Conservation (phyloP, 2,329 filamentous ascomycete genomes). For the Aspergillus alliaceus region DNA sequence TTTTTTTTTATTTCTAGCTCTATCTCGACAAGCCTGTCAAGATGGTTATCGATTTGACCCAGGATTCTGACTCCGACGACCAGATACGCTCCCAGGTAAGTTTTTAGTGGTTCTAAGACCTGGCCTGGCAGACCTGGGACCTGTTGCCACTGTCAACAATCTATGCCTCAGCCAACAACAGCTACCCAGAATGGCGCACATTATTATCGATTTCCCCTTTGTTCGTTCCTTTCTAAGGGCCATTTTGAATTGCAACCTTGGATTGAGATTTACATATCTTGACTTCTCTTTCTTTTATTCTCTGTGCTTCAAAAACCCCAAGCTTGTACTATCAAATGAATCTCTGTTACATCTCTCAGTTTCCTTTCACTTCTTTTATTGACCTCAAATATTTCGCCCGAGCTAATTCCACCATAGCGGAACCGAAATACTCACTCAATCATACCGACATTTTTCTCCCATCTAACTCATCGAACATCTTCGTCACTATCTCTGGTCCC, state of each 20-base stretch:
- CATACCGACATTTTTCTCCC: constrained; percentile 1
- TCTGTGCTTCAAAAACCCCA: too few relatives aligned
- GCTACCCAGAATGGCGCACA: too few relatives aligned
- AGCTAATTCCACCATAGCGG: background rate
- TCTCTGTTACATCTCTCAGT: too few relatives aligned
- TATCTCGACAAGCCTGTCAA: background rate
- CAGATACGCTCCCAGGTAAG: constrained; percentile 9
- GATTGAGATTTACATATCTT: too few relatives aligned
- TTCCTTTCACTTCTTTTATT: too few relatives aligned
- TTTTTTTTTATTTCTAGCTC: background rate
- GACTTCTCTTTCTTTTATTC: too few relatives aligned
- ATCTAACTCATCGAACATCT: constrained; percentile 16
- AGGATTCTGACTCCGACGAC: constrained; percentile 25
- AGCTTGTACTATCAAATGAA: too few relatives aligned
- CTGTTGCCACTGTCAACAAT: background rate
- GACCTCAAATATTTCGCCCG: background rate
- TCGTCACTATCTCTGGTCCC: constrained; percentile 12
- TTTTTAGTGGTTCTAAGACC: background rate
- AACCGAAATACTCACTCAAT: background rate
- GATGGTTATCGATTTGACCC: constrained; percentile 28
- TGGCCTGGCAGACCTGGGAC: background rate
- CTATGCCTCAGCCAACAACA: too few relatives aligned
- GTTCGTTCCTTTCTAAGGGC: too few relatives aligned
- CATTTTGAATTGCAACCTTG: too few relatives aligned
- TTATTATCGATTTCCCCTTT: too few relatives aligned